A percentile compares a stretch with the other conserved stretches of the same genome.
phyloP scores from a whole-genome alignment of 352 stramenopile species.

The Globisporangium middletonii region DNA sequence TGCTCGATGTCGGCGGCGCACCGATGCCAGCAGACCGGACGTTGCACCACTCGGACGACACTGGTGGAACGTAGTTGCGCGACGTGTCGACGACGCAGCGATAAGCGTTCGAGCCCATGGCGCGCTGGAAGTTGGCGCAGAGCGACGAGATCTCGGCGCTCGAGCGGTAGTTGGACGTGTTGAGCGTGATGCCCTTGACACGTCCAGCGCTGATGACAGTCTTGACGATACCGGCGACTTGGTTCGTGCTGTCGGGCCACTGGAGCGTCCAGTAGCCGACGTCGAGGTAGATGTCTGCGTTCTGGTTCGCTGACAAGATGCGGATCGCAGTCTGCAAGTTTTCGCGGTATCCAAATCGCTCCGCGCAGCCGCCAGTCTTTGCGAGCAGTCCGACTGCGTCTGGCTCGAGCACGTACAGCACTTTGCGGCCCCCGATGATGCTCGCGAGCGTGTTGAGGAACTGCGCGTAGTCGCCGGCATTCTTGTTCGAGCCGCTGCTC shows the following conservation, averaged over 20 bases:
- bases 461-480: slow-evolving; percentile 32
- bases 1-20: slow-evolving; percentile 35
- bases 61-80: slow-evolving; percentile 26
- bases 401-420: slow-evolving; percentile 63
- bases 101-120: slow-evolving; percentile 27
- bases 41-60: slow-evolving; percentile 53
- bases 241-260: slow-evolving; percentile 14
- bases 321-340: slow-evolving; percentile 48
- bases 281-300: slow-evolving; percentile 69
- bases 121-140: slow-evolving; percentile 55
- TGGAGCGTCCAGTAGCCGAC: slow-evolving; percentile 60
- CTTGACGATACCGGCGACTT: slow-evolving; percentile 33
- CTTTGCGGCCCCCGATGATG: slow-evolving; percentile 44
- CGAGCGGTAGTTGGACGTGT: slow-evolving; percentile 76
- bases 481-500: slow-evolving; percentile 27
- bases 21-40: slow-evolving; percentile 34
- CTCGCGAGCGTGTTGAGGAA: slow-evolving; percentile 44
- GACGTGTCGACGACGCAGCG: slow-evolving; percentile 65
- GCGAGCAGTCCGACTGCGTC: slow-evolving; percentile 54
- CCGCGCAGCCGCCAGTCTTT: slow-evolving; percentile 28
- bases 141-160: slow-evolving; percentile 35
- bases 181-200: slow-evolving; percentile 65
- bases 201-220: slow-evolving; percentile 20
- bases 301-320: slow-evolving; percentile 48
- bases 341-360: slow-evolving; percentile 26